Conservation (phyloP, 225 moss, liverwort and hornwort genomes). For the Thuidium tamariscinum region DNA sequence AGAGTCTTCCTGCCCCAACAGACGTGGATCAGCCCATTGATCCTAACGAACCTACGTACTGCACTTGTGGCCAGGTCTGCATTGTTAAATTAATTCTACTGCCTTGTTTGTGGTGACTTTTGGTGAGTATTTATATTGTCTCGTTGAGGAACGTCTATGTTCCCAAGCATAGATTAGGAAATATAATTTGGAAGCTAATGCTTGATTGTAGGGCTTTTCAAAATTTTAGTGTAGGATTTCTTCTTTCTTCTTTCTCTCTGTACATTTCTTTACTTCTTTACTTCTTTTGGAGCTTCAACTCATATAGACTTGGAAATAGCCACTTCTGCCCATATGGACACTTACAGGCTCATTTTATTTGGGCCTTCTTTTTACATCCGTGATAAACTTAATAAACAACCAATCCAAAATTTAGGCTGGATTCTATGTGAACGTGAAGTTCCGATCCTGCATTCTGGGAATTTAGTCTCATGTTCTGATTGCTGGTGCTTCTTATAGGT, state of each 20-base stretch:
- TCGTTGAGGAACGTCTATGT: not conserved
- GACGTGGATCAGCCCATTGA: constrained; percentile 99
- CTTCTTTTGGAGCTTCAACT: not conserved
- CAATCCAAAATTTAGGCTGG: not conserved
- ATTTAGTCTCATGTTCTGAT: not conserved
- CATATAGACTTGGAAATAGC: not conserved
- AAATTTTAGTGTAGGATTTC: not conserved
- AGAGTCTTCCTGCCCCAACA: constrained; percentile 75
- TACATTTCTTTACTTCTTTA: not conserved
- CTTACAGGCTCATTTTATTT: not conserved
- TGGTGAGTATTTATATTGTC: not conserved
- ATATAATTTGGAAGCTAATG: not conserved
- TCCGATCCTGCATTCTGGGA: not conserved
- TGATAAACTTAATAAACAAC: not conserved
- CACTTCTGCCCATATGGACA: not conserved
- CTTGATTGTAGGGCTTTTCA: not conserved
- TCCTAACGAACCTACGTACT: constrained; percentile 98
- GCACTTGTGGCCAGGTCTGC: constrained; percentile 92
- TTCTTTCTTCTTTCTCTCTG: not conserved
- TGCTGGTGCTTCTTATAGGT: constrained; percentile 40
- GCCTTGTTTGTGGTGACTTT: not conserved
- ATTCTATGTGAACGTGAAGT: not conserved
- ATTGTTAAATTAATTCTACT: not conserved
- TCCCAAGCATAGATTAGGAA: not conserved
- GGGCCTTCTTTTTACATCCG: not conserved